These are phyloP conservation scores for Petunia secreta DNA, from an alignment of 257 asterid species.

Conservation along the genomic window DNA sequence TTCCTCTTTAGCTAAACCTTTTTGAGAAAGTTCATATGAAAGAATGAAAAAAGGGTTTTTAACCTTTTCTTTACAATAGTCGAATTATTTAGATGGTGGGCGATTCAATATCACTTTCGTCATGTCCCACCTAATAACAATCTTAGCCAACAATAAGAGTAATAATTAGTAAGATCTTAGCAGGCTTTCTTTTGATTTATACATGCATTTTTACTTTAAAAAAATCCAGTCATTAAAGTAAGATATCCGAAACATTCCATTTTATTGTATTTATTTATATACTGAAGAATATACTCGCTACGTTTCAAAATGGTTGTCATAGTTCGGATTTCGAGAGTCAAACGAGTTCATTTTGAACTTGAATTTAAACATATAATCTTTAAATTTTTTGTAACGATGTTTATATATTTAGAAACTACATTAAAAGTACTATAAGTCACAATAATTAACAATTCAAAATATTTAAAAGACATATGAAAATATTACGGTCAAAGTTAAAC, in stretches of 20 bases:
- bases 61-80: slow-evolving; percentile 40
- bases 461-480: no score
- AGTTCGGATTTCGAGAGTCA: no score
- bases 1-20: slow-evolving; percentile 41
- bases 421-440: no score
- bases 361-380: no score
- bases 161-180: background rate
- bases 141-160: background rate
- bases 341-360: no score
- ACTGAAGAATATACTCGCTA: no score
- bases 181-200: background rate
- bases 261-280: background rate
- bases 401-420: no score
- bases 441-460: no score
- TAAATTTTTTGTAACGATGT: no score
- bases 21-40: slow-evolving; percentile 31
- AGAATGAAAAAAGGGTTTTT: slow-evolving; percentile 39
- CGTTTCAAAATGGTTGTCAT: no score
- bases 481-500: no score
- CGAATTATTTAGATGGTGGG: slow-evolving; percentile 47
- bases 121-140: slow-evolving; percentile 37
- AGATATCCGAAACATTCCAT: background rate
- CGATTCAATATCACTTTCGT: slow-evolving; percentile 46
- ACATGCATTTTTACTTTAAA: background rate
- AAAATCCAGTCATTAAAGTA: background rate